These are phyloP conservation scores for Penicillium arizonense DNA, from an alignment of 495 filamentous ascomycete genomes.

Conservation along the genomic window DNA sequence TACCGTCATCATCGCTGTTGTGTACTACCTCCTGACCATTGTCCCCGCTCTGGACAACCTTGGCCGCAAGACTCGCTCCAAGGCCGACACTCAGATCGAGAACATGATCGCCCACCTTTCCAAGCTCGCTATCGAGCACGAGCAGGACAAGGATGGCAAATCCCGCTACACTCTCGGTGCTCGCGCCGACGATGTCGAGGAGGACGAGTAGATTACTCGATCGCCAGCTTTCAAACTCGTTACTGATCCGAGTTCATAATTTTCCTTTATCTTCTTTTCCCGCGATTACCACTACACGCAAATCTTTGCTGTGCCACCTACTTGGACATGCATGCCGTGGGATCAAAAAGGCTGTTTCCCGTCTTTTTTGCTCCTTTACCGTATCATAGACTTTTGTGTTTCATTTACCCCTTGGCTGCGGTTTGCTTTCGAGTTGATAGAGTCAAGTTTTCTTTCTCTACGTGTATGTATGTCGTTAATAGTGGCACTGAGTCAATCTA, in stretches of 20 bases:
- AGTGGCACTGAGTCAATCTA: constrained; percentile 46
- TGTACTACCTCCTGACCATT: constrained; percentile 72
- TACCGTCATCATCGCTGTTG: constrained; percentile 73
- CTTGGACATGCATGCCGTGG: constrained; percentile 32
- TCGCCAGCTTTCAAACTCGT: constrained; percentile 21
- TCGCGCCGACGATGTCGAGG: constrained; percentile 64
- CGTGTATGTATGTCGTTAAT: constrained; percentile 53
- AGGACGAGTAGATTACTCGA: constrained; percentile 57
- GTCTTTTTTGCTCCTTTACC: constrained; percentile 26
- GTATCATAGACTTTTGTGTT: constrained; percentile 49
- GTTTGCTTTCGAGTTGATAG: constrained; percentile 33
- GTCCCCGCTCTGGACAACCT: constrained; percentile 71
- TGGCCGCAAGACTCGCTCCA: constrained; percentile 73
- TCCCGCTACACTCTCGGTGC: constrained; percentile 59
- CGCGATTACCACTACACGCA: constrained; percentile 25
- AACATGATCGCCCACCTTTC: constrained; percentile 73
- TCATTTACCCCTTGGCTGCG: constrained; percentile 33
- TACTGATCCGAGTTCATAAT: constrained; percentile 32
- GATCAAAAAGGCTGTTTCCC: constrained; percentile 18
- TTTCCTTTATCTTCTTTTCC: constrained; percentile 31
- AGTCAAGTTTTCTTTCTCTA: constrained; percentile 44
- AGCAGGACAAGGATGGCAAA: constrained; percentile 54
- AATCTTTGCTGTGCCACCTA: constrained; percentile 22
- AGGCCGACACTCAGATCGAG: constrained; percentile 75
- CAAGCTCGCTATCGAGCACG: constrained; percentile 74